phyloP scores from a whole-genome alignment of 768 basidiomycete species.

The Suillus decipiens region DNA sequence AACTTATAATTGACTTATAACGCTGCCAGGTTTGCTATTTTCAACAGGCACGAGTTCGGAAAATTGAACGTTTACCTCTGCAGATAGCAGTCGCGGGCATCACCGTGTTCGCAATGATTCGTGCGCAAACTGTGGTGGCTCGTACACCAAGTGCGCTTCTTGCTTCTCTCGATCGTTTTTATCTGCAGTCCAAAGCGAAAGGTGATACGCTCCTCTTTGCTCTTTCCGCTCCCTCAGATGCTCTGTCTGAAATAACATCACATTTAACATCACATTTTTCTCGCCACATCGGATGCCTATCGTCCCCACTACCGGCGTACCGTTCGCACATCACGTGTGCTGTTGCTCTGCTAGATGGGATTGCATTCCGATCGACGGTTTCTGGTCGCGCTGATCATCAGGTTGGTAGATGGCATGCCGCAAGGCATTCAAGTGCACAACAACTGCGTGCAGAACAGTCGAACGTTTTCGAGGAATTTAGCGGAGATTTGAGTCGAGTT shows the following conservation, averaged over 20 bases:
- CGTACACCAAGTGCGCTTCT: conserved; percentile 7
- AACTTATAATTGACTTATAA: background rate
- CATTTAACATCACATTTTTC: conserved; percentile 41
- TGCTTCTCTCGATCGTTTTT: conserved; percentile 3
- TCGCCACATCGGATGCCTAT: conserved; percentile 61
- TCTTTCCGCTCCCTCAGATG: conserved; percentile 27
- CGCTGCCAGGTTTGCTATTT: background rate
- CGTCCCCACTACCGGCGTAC: conserved; percentile 43
- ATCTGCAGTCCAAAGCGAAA: conserved; percentile 3
- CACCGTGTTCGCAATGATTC: background rate
- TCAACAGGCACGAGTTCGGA: background rate
- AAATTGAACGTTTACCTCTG: background rate
- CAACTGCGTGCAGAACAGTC: conserved; percentile 6
- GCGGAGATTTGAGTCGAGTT: conserved; percentile 19
- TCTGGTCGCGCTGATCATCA: conserved; percentile 58
- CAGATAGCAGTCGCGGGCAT: background rate
- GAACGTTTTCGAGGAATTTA: conserved; percentile 9
- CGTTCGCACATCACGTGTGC: conserved; percentile 43
- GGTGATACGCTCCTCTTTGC: conserved; percentile 23
- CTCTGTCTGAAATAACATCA: conserved; percentile 41
- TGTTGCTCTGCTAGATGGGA: conserved; percentile 47
- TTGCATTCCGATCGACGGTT: conserved; percentile 63
- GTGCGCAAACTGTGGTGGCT: conserved; percentile 3
- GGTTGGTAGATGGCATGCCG: conserved; percentile 75
- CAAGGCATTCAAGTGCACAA: conserved; percentile 31